Base-by-base conservation (phyloP, 257 asterid species). In the Nicotiana noctiflora region DNA sequence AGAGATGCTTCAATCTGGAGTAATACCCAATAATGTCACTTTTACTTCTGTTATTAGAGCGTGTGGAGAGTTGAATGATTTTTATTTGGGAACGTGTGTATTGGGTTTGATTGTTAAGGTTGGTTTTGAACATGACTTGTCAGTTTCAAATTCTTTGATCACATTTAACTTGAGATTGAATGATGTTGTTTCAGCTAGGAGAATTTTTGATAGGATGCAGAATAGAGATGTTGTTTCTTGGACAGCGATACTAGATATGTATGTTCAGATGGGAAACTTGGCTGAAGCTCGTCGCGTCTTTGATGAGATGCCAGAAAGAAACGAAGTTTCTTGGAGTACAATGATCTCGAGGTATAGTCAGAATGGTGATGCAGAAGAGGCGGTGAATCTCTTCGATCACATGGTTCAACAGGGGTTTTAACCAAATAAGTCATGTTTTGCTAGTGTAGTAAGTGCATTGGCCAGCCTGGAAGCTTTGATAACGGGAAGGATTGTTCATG, bases 281-380 rank as follows among this genome's bases (percentile, higher is more conserved):
- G 60, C 52, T 63, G 93, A 88, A 85, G 97, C 94, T 76, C 92
- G 88, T 60, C 70, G 90, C 57, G 82, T 93, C 57, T 93, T 93
- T 60, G 87, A 90, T 53, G 87, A 90, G 74, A 93, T 93, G 92
- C 97, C 94, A 0, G 97, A 91, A 61, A 89, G 91, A 80, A 93
- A 93, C 64, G 96, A 91, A 65, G 87, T 93, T 84, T 88, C 93
- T 27, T 93, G 97, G 97, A 93, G 97, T 74, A 88, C 91, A 8
- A 90, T 94, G 89, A 91, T 94, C 61, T 85, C 97, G 7, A 87
- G 97, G 81, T 90, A 91, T 75, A 87, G 92, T 80, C 98, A 92
- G 89, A 70, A 89, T 81, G 98, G 98, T 57, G 44, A 92, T 78
- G 82, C 86, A 9, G 92, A 89, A 84, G 95, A 90, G 81, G 98